Percentiles rank a stretch among this genome's conserved stretches.
Conservation (phyloP, 495 filamentous ascomycete genomes). For the Aspergillus campestris region DNA sequence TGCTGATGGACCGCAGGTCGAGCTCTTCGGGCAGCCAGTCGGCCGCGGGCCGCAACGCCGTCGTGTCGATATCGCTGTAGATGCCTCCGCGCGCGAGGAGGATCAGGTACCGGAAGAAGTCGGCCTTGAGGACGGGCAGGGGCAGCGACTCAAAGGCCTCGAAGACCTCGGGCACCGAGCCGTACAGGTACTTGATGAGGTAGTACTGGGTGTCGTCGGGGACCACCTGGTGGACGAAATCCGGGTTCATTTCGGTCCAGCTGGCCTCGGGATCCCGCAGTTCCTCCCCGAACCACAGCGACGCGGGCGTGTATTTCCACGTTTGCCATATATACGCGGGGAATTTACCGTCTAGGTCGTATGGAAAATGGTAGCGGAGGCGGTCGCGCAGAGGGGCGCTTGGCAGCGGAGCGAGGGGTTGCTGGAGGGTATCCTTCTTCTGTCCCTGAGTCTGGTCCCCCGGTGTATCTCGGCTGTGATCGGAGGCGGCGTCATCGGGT, state of each 20-base stretch:
- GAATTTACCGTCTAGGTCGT: slow-evolving; percentile 79
- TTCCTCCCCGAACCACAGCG: slow-evolving; percentile 62
- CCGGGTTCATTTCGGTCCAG: slow-evolving; percentile 84
- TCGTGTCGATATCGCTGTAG: slow-evolving; percentile 95
- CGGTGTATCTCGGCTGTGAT: slow-evolving; percentile 1
- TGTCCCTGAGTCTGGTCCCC: slow-evolving; percentile 6
- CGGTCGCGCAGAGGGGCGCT: slow-evolving; percentile 63
- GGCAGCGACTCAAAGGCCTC: slow-evolving; percentile 85
- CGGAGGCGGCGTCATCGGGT: slow-evolving; percentile 2
- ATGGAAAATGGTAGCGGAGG: slow-evolving; percentile 87
- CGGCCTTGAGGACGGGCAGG: slow-evolving; percentile 83
- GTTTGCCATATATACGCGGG: slow-evolving; percentile 99
- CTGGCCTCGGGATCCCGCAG: slow-evolving; percentile 79
- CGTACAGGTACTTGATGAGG: slow-evolving; percentile 78
- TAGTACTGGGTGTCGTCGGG: slow-evolving; percentile 79
- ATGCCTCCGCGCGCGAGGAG: slow-evolving; percentile 89
- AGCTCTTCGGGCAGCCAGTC: slow-evolving; percentile 82
- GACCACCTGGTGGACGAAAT: slow-evolving; percentile 93
- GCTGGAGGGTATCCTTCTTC: slow-evolving; percentile 13
- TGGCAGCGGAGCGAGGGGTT: slow-evolving; percentile 29
- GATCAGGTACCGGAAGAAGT: slow-evolving; percentile 97
- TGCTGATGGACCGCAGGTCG: slow-evolving; percentile 65
- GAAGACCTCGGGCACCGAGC: slow-evolving; percentile 79
- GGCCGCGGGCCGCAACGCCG: slow-evolving; percentile 68
- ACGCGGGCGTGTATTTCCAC: slow-evolving; percentile 84